Conservation (phyloP, 306 rosid genomes). For the Cucurbita maxima region DNA sequence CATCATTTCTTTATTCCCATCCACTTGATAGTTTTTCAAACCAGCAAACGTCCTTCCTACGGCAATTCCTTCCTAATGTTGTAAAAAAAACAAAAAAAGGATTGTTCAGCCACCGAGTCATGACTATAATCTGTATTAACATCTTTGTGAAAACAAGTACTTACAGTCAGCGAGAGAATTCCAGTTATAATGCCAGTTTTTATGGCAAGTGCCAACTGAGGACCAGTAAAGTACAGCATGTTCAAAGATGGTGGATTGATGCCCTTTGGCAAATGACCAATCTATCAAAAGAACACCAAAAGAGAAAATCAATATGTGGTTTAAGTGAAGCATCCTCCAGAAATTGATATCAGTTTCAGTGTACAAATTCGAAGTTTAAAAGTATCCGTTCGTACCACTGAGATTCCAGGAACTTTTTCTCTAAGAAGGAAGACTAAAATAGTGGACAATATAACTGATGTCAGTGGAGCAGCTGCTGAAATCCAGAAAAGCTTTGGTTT, state of each 20-base stretch:
- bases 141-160: conserved; percentile 11
- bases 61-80: conserved; percentile 79
- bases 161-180: conserved; percentile 85
- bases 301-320: not conserved
- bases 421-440: conserved; percentile 46
- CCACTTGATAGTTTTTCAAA: conserved; percentile 83
- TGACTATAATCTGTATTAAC: not conserved
- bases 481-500: conserved; percentile 78
- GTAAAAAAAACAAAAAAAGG: not conserved
- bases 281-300: conserved; percentile 20
- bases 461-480: conserved; percentile 85
- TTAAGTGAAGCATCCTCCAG: not conserved
- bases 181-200: conserved; percentile 90
- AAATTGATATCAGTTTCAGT: not conserved
- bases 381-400: conserved; percentile 6
- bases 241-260: conserved; percentile 78
- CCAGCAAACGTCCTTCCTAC: conserved; percentile 97
- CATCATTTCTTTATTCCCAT: conserved; percentile 99
- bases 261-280: conserved; percentile 88
- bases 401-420: conserved; percentile 23
- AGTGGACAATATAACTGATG: conserved; percentile 84
- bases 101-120: not conserved
- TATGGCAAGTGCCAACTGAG: conserved; percentile 55
- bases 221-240: conserved; percentile 66
- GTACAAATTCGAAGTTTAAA: not conserved